Conservation (phyloP, 2,329 filamentous ascomycete genomes). For the Arthroderma sp. region DNA sequence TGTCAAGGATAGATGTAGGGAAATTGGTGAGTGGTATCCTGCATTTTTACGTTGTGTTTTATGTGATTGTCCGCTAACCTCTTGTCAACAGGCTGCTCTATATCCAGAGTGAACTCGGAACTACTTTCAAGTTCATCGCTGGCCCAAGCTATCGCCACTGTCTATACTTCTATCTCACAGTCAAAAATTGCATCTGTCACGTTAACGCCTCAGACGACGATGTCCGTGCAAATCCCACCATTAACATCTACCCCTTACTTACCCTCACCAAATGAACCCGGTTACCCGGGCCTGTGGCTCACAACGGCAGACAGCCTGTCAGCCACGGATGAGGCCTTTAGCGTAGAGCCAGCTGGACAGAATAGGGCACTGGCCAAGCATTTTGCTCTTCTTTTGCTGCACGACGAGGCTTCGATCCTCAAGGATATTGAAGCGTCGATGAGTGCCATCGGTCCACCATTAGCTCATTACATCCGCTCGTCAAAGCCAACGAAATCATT, state of each 20-base stretch:
- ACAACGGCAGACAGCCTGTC: slow-evolving; percentile 75
- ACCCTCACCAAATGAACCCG: slow-evolving; percentile 52
- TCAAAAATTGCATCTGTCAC: slow-evolving; percentile 78
- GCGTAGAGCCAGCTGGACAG: slow-evolving; percentile 44
- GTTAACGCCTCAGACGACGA: slow-evolving; percentile 50
- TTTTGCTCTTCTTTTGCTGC: slow-evolving; percentile 72
- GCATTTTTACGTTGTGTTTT: not conserved
- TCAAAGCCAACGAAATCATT: slow-evolving; percentile 53
- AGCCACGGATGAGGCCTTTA: slow-evolving; percentile 47
- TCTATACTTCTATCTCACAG: slow-evolving; percentile 67
- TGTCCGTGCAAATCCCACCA: slow-evolving; percentile 51
- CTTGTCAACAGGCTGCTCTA: slow-evolving; percentile 18
- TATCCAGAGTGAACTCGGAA: slow-evolving; percentile 28
- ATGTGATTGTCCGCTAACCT: not conserved
- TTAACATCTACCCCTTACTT: slow-evolving; percentile 58
- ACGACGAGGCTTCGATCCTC: slow-evolving; percentile 70
- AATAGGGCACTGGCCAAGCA: slow-evolving; percentile 60
- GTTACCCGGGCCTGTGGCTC: slow-evolving; percentile 66
- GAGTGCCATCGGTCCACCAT: slow-evolving; percentile 59
- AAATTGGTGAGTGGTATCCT: slow-evolving; percentile 29
- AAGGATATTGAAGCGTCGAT: slow-evolving; percentile 54
- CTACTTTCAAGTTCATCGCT: slow-evolving; percentile 54
- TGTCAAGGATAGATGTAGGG: slow-evolving; percentile 69
- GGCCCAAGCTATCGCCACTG: slow-evolving; percentile 66
- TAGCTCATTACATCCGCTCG: slow-evolving; percentile 58